phyloP scores from a whole-genome alignment of 371 early-diverging fungal genomes.

The Syncephalis plumigaleata region DNA sequence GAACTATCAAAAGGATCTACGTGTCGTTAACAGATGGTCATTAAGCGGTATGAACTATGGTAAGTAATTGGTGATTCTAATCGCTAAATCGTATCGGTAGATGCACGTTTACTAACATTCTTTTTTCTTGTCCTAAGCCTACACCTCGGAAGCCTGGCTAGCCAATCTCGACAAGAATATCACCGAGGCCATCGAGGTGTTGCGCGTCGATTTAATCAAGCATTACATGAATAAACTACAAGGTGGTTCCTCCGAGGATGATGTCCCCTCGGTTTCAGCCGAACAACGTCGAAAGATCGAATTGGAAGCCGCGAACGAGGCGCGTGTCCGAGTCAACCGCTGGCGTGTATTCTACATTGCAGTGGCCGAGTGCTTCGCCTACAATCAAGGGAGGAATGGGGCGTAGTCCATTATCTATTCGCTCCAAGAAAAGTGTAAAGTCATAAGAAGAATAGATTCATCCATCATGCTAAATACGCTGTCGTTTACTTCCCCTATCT shows the following conservation, averaged over 20 bases:
- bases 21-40: conserved; percentile 27
- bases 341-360: conserved; percentile 39
- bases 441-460: too few species aligned
- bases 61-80: not conserved
- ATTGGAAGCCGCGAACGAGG: conserved; percentile 17
- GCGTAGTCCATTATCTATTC: conserved; percentile 31
- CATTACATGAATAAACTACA: too few species aligned
- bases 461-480: too few species aligned
- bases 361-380: conserved; percentile 26
- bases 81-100: not conserved
- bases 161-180: conserved; percentile 17
- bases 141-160: conserved; percentile 26
- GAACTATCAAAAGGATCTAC: conserved; percentile 26
- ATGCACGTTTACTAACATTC: not conserved
- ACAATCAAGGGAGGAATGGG: conserved; percentile 31
- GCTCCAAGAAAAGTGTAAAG: not conserved
- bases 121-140: too few species aligned
- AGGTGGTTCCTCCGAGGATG: too few species aligned
- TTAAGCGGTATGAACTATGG: conserved; percentile 34
- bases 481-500: too few species aligned
- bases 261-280: not conserved
- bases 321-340: conserved; percentile 24
- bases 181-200: too few species aligned
- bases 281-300: conserved; percentile 18
- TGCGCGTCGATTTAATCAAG: too few species aligned